Base-by-base conservation (phyloP, 2,329 filamentous ascomycete species). In the Dactylellina parvicollis region DNA sequence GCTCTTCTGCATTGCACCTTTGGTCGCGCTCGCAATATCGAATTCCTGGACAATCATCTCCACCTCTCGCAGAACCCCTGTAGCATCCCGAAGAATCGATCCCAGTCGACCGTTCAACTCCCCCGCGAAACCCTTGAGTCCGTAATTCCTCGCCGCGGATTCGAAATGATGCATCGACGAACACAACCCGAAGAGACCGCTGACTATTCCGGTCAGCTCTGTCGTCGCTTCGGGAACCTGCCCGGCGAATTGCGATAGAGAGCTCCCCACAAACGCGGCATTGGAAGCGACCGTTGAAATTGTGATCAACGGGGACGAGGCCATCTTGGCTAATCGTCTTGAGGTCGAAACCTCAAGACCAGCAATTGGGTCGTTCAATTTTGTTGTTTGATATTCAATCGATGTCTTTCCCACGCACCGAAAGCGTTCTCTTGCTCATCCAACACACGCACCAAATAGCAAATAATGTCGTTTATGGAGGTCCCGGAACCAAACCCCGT, bases 341-440 rank as follows among this genome's bases (percentile, higher is more conserved):
- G 69, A 73, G 69, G 69, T 73, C 69, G 69, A 66, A 66, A 73
- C 69, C 69, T 73, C 69, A 73, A 73, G 55, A 57, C 69, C 55
- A 57, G 36, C 55, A 26, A 49, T 18, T 60, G 22, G 60, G 47
- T 18, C 38, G 55, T 66, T 52, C 69, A 73, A 73, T 73, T 73
- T 73, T 73, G 69, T 49, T 55, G 69, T 73, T 66, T 66, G 54
- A 42, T 66, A 66, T 54, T n/a, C n/a, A 52, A 32, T 46, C 3
- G 24, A n/a, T n/a, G n/a, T n/a, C n/a, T n/a, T 55, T 72, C 59
- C 42, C 42, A 54, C 46, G 44, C 52, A 20, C 20, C 36, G 36
- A 44, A 42, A 55, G 30, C 47, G 38, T 54, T 38, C 34, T 64
- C n/a, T 56, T n/a, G n/a, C 42, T 26, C 57, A 24, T 34, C 40